A percentile compares a stretch with the other conserved stretches of the same genome.
Evolutionary conservation across 805 yeast genomes (phyloP).

Genomic region (Kodamaea jinghongensis): DNA sequence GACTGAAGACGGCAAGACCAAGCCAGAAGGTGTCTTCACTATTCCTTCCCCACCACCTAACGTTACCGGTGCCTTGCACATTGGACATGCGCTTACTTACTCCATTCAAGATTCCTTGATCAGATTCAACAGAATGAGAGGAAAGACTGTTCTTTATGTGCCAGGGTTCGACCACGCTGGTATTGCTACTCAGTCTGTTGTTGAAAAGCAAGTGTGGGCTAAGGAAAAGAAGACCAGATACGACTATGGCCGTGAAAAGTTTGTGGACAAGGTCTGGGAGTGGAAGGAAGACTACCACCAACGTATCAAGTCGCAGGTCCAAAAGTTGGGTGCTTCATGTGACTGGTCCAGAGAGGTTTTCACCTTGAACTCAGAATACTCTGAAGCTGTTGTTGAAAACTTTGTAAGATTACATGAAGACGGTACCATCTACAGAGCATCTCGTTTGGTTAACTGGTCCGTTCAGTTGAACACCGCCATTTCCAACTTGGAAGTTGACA

Average conservation of each 20-base stretch:
- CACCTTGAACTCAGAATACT: conserved; percentile 77
- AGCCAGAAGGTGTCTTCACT: conserved; percentile 80
- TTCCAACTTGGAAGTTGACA: conserved; percentile 94
- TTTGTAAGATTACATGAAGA: conserved; percentile 91
- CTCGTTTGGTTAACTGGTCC: conserved; percentile 94
- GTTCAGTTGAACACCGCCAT: conserved; percentile 91
- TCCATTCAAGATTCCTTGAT: conserved; percentile 91
- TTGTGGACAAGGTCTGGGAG: conserved; percentile 89
- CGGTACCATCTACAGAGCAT: conserved; percentile 91
- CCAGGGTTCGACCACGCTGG: conserved; percentile 99
- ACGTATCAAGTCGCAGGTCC: conserved; percentile 80
- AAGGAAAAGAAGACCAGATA: conserved; percentile 87
- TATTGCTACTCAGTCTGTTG: conserved; percentile 97
- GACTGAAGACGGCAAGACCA: conserved; percentile 65
- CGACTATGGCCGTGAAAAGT: conserved; percentile 90
- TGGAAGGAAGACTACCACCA: conserved; percentile 95
- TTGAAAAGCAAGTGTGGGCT: conserved; percentile 93
- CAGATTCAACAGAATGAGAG: conserved; percentile 95
- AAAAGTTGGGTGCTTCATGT: conserved; percentile 91
- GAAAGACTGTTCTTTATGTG: conserved; percentile 85
- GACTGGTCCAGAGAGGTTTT: conserved; percentile 96
- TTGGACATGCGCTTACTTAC: conserved; percentile 96
- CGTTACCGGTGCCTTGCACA: conserved; percentile 97
- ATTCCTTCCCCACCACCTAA: conserved; percentile 99
- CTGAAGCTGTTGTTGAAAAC: conserved; percentile 83